Evolutionary conservation across 495 filamentous ascomycete species (phyloP).

Genomic region (Penicillium daleae): DNA sequence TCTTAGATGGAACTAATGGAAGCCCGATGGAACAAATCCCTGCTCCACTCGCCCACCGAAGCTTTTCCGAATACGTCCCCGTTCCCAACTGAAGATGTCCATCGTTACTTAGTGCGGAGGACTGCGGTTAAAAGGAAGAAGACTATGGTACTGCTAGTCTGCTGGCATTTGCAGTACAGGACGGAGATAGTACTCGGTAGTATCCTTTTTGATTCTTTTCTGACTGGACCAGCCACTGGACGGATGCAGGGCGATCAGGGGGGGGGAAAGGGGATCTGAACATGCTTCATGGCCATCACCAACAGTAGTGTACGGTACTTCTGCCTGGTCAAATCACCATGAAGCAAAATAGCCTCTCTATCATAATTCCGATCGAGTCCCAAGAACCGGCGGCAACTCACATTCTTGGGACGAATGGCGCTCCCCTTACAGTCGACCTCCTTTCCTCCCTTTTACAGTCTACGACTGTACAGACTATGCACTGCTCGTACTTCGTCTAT

Average conservation of each 20-base stretch:
- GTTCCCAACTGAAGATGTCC: background rate
- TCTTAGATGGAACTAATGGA: conserved; percentile 27
- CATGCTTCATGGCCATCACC: background rate
- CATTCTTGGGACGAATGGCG: conserved; percentile 11
- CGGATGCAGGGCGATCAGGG: conserved; percentile 3
- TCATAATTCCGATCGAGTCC: background rate
- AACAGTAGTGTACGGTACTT: background rate
- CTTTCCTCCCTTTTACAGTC: background rate
- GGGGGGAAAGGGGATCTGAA: background rate
- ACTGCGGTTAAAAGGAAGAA: background rate
- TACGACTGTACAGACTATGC: background rate
- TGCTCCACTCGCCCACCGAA: conserved; percentile 19
- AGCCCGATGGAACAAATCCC: conserved; percentile 29
- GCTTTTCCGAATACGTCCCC: conserved; percentile 17
- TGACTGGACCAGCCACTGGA: background rate
- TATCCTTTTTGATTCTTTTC: background rate
- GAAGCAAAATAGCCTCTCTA: background rate
- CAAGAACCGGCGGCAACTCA: conserved; percentile 10
- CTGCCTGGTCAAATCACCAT: background rate
- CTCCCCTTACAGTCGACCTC: background rate
- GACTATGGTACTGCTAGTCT: background rate
- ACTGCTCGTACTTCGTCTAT: background rate
- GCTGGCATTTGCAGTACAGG: background rate
- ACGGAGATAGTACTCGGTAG: background rate
- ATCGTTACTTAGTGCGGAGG: background rate